Evolutionary conservation across 2,329 filamentous ascomycete species (phyloP).

Genomic region (Talaromyces sp.): DNA sequence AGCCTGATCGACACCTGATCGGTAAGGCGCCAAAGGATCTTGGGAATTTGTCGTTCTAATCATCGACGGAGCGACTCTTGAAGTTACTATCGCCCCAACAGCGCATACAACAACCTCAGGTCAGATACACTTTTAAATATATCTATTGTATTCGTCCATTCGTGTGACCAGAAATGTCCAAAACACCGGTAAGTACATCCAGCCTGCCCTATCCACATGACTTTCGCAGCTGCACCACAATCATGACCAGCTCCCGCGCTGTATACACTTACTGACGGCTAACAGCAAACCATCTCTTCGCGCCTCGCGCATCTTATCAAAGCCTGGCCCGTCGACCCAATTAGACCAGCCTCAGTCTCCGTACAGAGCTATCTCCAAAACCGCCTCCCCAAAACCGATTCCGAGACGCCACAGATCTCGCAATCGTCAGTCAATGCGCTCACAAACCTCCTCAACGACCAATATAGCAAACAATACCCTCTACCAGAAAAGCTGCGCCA

Average conservation of each 20-base stretch:
- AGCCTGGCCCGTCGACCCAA: conserved; percentile 44
- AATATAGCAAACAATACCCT: conserved; percentile 53
- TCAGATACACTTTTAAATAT: no score
- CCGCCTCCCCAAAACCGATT: conserved; percentile 27
- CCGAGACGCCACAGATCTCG: conserved; percentile 26
- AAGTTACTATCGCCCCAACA: not conserved
- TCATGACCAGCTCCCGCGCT: not conserved
- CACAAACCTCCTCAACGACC: conserved; percentile 58
- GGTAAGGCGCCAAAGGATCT: not conserved
- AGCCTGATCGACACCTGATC: conserved; percentile 11
- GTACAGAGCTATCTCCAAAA: conserved; percentile 42
- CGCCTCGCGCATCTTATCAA: conserved; percentile 44
- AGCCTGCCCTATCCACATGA: not conserved
- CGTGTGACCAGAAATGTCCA: conserved; percentile 25
- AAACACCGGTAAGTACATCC: conserved; percentile 27
- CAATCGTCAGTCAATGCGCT: conserved; percentile 54
- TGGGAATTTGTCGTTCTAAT: not conserved
- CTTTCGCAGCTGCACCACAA: not conserved
- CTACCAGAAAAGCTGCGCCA: conserved; percentile 46
- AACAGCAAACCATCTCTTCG: conserved; percentile 20
- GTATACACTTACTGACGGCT: conserved; percentile 10
- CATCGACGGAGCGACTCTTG: not conserved
- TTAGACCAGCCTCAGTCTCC: conserved; percentile 45
- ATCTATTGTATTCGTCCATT: not conserved
- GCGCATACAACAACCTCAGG: not conserved